phyloP scores from a whole-genome alignment of 2,329 filamentous ascomycete species.

The Fusarium napiforme region DNA sequence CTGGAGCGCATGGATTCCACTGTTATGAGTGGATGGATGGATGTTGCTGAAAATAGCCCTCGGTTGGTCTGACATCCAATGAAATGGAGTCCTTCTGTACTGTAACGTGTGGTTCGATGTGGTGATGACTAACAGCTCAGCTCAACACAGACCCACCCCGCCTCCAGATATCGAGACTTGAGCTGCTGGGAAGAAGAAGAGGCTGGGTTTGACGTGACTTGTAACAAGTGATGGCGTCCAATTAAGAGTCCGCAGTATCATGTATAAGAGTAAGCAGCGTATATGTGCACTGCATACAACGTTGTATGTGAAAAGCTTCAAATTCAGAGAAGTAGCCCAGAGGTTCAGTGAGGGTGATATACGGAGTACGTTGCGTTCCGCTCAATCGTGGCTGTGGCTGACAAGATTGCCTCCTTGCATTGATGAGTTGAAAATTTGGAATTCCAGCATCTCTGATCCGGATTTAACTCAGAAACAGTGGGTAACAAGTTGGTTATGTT shows the following conservation, averaged over 20 bases:
- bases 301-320: constrained; percentile 16
- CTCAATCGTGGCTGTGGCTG: constrained; percentile 37
- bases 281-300: constrained; percentile 22
- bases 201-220: constrained; percentile 1
- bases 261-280: neutral
- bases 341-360: neutral
- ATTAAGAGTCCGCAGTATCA: neutral
- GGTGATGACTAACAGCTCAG: constrained; percentile 1
- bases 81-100: neutral
- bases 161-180: constrained; percentile 2
- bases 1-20: constrained; percentile 1
- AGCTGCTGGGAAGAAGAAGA: neutral
- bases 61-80: neutral
- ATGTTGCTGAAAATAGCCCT: constrained; percentile 34
- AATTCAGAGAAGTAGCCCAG: neutral
- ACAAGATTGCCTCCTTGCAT: constrained; percentile 32
- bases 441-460: neutral
- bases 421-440: neutral
- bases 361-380: constrained; percentile 8
- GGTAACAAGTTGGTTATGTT: neutral
- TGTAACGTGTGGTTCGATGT: constrained; percentile 11
- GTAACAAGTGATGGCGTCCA: constrained; percentile 5
- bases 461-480: neutral
- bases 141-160: neutral
- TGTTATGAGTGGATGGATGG: neutral